A percentile compares a stretch with the other conserved stretches of the same genome.
phyloP scores from a whole-genome alignment of 148 eudicot species.

The Chenopodium quinoa region DNA sequence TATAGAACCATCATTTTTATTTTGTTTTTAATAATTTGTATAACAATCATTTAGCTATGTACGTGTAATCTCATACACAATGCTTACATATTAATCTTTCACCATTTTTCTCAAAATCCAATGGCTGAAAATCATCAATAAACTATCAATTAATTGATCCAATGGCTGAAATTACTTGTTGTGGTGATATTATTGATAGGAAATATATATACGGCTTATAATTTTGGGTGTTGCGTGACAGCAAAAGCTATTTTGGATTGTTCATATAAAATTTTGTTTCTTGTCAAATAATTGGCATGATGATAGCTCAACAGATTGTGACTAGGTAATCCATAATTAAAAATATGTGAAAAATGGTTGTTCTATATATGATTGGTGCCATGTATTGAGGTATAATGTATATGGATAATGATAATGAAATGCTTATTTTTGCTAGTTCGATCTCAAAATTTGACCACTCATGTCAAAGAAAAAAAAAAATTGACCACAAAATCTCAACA shows the following conservation, averaged over 20 bases:
- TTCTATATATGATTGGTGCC: neutral
- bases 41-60: slow-evolving; percentile 1
- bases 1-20: neutral
- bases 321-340: neutral
- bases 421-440: neutral
- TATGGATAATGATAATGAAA: neutral
- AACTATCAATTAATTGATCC: too few relatives aligned
- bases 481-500: neutral
- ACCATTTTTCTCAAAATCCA: too few relatives aligned
- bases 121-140: too few relatives aligned
- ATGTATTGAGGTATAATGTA: neutral
- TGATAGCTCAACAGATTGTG: neutral
- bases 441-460: neutral
- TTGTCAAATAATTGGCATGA: neutral
- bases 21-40: neutral
- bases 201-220: neutral
- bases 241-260: neutral
- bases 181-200: neutral
- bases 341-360: neutral
- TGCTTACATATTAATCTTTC: neutral
- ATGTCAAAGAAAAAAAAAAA: neutral
- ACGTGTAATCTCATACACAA: slow-evolving; percentile 3
- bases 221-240: too few relatives aligned
- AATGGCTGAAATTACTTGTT: too few relatives aligned
- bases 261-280: neutral